A percentile compares a stretch with the other conserved stretches of the same genome.
These are phyloP conservation scores for Amauroascus verrucosus DNA, from an alignment of 2,329 filamentous ascomycete genomes.

Conservation along the genomic window DNA sequence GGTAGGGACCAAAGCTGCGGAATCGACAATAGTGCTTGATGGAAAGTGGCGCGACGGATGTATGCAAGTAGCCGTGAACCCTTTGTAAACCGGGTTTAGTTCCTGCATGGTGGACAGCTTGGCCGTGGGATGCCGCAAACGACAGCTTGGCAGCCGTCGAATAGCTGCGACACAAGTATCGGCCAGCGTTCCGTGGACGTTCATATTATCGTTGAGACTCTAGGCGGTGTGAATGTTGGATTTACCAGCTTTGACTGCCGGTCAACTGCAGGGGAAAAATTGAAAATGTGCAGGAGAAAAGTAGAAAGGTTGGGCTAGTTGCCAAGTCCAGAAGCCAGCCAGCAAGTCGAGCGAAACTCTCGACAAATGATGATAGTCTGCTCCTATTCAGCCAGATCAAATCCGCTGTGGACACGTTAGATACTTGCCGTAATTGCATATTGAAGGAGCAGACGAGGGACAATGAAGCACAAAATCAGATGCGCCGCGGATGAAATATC, in stretches of 20 bases:
- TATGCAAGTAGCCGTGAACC: conserved; percentile 6
- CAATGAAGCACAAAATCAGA: conserved; percentile 4
- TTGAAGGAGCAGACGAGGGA: neutral
- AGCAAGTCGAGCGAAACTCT: neutral
- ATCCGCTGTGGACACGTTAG: neutral
- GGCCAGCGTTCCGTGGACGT: neutral
- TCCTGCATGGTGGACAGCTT: conserved; percentile 3
- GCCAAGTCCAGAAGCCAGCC: neutral
- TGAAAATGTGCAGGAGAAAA: neutral
- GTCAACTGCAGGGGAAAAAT: neutral
- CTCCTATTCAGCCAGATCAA: neutral
- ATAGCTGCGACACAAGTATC: neutral
- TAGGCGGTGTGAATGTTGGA: neutral
- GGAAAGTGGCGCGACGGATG: conserved; percentile 4
- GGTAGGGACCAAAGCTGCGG: neutral
- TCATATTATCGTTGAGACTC: neutral
- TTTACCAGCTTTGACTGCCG: neutral
- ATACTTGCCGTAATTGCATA: neutral
- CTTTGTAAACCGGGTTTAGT: conserved; percentile 2
- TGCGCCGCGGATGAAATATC: neutral
- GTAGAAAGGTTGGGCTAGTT: neutral
- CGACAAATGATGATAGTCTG: neutral
- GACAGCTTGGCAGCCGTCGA: conserved; percentile 6
- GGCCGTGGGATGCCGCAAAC: conserved; percentile 8
- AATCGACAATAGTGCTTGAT: neutral